Percentiles rank a stretch among this genome's conserved stretches.
Conservation (phyloP, 768 basidiomycete species). For the Lactifluus rugatus region DNA sequence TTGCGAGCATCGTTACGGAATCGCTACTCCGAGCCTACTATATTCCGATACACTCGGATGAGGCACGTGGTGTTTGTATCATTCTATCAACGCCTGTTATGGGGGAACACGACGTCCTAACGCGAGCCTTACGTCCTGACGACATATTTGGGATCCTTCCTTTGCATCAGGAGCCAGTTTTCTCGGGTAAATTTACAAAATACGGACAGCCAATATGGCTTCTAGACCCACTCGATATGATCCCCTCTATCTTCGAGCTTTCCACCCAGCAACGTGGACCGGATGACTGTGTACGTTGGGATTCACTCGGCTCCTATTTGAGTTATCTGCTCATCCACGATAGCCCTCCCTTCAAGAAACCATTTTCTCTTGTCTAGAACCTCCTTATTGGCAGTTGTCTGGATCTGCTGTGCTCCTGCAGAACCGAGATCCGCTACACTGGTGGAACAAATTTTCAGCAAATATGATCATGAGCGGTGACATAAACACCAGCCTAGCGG, state of each 20-base stretch:
- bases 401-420: slow-evolving; percentile 22
- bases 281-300: not conserved
- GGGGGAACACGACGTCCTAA: slow-evolving; percentile 27
- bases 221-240: slow-evolving; percentile 51
- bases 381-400: slow-evolving; percentile 34
- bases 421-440: slow-evolving; percentile 28
- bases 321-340: not conserved
- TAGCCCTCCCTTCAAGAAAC: slow-evolving; percentile 23
- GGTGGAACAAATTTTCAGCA: slow-evolving; percentile 38
- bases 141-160: slow-evolving; percentile 43
- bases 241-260: slow-evolving; percentile 34
- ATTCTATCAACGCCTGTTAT: slow-evolving; percentile 32
- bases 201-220: slow-evolving; percentile 38
- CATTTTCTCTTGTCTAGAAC: slow-evolving; percentile 28
- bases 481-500: slow-evolving; percentile 28
- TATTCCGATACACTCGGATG: slow-evolving; percentile 24
- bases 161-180: slow-evolving; percentile 37
- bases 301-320: not conserved
- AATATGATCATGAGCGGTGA: slow-evolving; percentile 28
- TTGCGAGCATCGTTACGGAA: slow-evolving; percentile 43
- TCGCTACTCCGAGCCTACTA: slow-evolving; percentile 37
- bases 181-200: slow-evolving; percentile 27
- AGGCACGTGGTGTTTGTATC: slow-evolving; percentile 30
- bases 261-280: slow-evolving; percentile 7
- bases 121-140: slow-evolving; percentile 28